These are phyloP conservation scores for Cordyceps sp. DNA, from an alignment of 2,329 filamentous ascomycete genomes.

Conservation along the genomic window DNA sequence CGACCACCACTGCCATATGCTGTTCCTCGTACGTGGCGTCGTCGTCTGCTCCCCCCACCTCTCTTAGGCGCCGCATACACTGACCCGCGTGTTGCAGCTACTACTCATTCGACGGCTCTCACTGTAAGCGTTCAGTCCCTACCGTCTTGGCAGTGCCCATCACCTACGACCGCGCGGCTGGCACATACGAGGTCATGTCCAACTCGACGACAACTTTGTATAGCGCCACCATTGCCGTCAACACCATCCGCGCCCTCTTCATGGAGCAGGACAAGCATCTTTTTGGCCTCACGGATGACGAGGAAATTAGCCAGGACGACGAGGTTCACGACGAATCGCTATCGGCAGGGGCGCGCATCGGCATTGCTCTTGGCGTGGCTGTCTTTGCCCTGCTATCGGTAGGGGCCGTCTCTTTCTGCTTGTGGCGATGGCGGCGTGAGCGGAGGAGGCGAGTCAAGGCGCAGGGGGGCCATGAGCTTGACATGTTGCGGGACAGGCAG, in stretches of 20 bases:
- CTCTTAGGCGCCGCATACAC: neutral
- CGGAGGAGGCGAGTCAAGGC: conserved; percentile 6
- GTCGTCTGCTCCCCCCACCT: neutral
- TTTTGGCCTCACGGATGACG: conserved; percentile 16
- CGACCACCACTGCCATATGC: conserved; percentile 22
- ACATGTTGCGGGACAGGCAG: neutral
- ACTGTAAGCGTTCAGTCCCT: conserved; percentile 17
- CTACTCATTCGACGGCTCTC: conserved; percentile 15
- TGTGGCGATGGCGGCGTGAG: conserved; percentile 9
- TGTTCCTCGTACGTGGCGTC: conserved; percentile 20
- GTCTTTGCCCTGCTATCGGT: conserved; percentile 13
- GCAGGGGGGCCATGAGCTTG: conserved; percentile 1
- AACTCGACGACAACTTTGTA: conserved; percentile 19
- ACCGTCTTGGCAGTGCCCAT: conserved; percentile 20
- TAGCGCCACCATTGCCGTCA: conserved; percentile 19
- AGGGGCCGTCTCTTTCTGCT: conserved; percentile 9
- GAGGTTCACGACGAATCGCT: conserved; percentile 6
- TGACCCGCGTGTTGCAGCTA: conserved; percentile 12
- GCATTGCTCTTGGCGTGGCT: conserved; percentile 17
- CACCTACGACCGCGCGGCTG: conserved; percentile 17
- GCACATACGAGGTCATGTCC: conserved; percentile 17
- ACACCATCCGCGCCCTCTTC: conserved; percentile 20
- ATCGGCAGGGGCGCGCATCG: conserved; percentile 15
- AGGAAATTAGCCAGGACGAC: conserved; percentile 9
- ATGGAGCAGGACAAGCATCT: conserved; percentile 16